phyloP scores from a whole-genome alignment of 2,329 filamentous ascomycete genomes.

The Drechslera avenae region DNA sequence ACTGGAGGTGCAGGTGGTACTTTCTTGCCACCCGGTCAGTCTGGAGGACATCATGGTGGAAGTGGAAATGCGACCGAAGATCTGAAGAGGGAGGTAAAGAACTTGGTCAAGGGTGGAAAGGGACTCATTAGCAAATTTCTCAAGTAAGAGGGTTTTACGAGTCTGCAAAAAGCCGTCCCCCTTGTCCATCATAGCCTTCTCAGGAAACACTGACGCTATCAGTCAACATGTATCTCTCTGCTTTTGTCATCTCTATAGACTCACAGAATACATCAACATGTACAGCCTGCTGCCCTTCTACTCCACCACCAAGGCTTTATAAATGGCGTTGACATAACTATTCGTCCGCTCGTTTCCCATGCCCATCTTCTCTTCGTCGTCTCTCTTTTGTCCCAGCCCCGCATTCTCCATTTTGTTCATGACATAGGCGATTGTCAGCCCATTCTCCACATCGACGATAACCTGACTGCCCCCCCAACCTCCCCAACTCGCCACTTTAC shows the following conservation, averaged over 20 bases:
- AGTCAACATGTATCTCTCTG: too few relatives aligned
- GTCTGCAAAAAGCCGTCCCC: too few relatives aligned
- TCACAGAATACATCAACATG: too few relatives aligned
- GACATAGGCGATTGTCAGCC: conserved; percentile 21
- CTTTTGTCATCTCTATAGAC: too few relatives aligned
- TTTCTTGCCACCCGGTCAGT: conserved; percentile 19
- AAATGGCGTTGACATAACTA: conserved; percentile 16
- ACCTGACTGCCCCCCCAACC: conserved; percentile 25
- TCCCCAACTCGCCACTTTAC: conserved; percentile 21
- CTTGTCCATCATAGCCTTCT: too few relatives aligned
- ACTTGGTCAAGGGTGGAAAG: conserved; percentile 29
- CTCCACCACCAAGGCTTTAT: conserved; percentile 13
- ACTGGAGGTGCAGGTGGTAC: conserved; percentile 21
- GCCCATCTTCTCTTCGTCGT: background rate
- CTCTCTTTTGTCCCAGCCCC: background rate
- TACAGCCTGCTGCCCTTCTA: too few relatives aligned
- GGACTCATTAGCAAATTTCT: conserved; percentile 35
- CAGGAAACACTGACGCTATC: too few relatives aligned
- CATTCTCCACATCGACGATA: conserved; percentile 20
- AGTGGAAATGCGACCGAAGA: conserved; percentile 10
- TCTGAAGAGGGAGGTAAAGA: conserved; percentile 29
- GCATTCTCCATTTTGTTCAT: conserved; percentile 29
- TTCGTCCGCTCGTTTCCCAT: conserved; percentile 13
- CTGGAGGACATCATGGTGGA: conserved; percentile 20
- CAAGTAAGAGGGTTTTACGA: conserved; percentile 18